Evolutionary conservation across 2,329 filamentous ascomycete species (phyloP).

Genomic region (Pseudovirgaria hyperparasitica): DNA sequence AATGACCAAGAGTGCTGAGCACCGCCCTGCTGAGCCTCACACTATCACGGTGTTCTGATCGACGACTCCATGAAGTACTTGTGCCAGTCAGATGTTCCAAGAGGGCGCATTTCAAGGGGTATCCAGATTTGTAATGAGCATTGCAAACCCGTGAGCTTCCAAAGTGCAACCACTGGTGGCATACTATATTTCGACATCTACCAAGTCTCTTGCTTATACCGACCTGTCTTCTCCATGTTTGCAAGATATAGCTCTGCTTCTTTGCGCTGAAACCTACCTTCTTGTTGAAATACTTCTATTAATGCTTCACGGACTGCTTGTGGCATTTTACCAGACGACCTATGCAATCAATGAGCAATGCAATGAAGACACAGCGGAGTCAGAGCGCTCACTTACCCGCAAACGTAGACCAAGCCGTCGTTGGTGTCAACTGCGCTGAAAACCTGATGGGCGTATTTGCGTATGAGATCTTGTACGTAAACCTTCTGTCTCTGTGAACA

Average conservation of each 20-base stretch:
- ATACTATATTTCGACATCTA: too few relatives aligned
- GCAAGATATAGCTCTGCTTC: conserved; percentile 44
- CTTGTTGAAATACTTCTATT: conserved; percentile 43
- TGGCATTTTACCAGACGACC: conserved; percentile 57
- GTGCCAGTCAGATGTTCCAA: too few relatives aligned
- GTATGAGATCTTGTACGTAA: conserved; percentile 55
- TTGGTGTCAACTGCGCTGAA: conserved; percentile 38
- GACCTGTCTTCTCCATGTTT: conserved; percentile 46
- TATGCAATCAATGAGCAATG: conserved; percentile 18
- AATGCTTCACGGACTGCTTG: conserved; percentile 55
- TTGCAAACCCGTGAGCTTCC: too few relatives aligned
- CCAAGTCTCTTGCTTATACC: conserved; percentile 62
- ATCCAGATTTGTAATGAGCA: too few relatives aligned
- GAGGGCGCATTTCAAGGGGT: too few relatives aligned
- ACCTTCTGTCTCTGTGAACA: conserved; percentile 36
- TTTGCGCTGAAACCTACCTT: conserved; percentile 27
- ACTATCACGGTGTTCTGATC: too few relatives aligned
- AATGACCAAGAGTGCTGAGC: too few relatives aligned
- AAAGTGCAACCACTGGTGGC: too few relatives aligned
- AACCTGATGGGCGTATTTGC: conserved; percentile 36
- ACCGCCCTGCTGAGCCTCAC: too few relatives aligned
- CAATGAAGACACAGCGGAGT: too few relatives aligned
- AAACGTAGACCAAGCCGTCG: conserved; percentile 43
- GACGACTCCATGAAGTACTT: too few relatives aligned
- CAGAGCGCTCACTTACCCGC: conserved; percentile 32